Evolutionary conservation across 306 rosid genomes (phyloP), one percentile per base, ranked within the genome.

Genomic region (Vigna trinervia): DNA sequence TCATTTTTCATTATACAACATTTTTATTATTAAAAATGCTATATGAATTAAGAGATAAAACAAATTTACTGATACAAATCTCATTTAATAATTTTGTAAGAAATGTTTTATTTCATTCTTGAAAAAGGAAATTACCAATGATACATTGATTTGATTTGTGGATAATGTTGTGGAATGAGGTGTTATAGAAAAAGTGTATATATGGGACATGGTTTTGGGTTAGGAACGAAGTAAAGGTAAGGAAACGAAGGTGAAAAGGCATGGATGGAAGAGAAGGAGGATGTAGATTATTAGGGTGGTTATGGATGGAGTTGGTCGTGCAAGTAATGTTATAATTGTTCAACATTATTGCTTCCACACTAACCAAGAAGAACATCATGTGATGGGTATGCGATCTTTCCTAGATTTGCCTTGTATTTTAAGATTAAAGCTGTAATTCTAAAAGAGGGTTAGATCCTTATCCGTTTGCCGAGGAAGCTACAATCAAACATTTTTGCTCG

Each of bases 361-460:
- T 45, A 56, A 59, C 80, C 68, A 65, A 82, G 78, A 65, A 82
- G 78, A 71, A 54, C 79, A 81, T 80, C 57, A 45, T 71, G 43
- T 83, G 43, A 36, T 71, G 41, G 48, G 23, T 43, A 23, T 67
- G 67, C 15, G 48, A 69, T 78, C 61, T 45, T 66, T 60, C 14
- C 30, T 60, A 75, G 69, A 30, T 72, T 84, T 75, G 69, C 46
- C 81, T 81, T 87, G 81, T 75, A 73, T 78, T 58, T 70, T 64
- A 85, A 78, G 89, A 79, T 67, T 78, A 68, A 78, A 71, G 22
- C 22, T 45, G 46, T 61, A 32, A 80, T n/a, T 59, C 12, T 28
- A 48, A 64, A 32, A 66, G 74, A 61, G 9, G 65, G 38, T 45
- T 53, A 69, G 53, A 79, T 36, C 76, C 78, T 79, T 75, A 75